Conservation (phyloP, 768 basidiomycete species). For the Pulveroboletus ravenelii region DNA sequence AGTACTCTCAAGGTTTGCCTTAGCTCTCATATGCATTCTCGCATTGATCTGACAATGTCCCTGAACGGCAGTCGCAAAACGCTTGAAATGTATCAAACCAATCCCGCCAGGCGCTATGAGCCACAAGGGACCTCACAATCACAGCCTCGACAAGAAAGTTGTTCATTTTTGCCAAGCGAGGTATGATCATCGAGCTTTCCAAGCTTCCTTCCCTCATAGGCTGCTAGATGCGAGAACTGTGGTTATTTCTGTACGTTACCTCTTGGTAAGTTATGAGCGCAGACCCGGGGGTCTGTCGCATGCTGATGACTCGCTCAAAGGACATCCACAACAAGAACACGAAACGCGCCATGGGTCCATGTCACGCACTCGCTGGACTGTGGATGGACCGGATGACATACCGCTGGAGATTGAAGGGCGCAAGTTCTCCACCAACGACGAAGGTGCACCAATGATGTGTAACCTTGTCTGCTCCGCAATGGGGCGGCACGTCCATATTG, state of each 20-base stretch:
- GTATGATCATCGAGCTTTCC: slow-evolving; percentile 22
- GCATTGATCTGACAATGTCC: not conserved
- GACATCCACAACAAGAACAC: slow-evolving; percentile 56
- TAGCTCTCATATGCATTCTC: not conserved
- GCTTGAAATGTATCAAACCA: slow-evolving; percentile 43
- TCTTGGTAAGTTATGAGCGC: slow-evolving; percentile 35
- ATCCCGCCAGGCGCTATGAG: slow-evolving; percentile 39
- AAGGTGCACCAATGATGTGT: slow-evolving; percentile 63
- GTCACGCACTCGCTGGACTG: slow-evolving; percentile 52
- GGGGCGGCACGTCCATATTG: slow-evolving; percentile 55
- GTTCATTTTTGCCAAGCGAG: slow-evolving; percentile 54
- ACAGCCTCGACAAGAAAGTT: slow-evolving; percentile 39
- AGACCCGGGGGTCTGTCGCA: fast-evolving
- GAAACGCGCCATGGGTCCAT: slow-evolving; percentile 63
- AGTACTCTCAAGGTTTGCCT: slow-evolving; percentile 52
- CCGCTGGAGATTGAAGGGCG: slow-evolving; percentile 51
- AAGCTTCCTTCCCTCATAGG: not conserved
- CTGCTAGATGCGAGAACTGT: slow-evolving; percentile 46
- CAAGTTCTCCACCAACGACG: slow-evolving; percentile 49
- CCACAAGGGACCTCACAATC: slow-evolving; percentile 48
- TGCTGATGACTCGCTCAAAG: slow-evolving; percentile 26
- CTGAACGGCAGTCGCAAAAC: slow-evolving; percentile 39
- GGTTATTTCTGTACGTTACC: slow-evolving; percentile 58
- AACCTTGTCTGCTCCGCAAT: slow-evolving; percentile 50
- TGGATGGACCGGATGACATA: slow-evolving; percentile 49